phyloP scores from a whole-genome alignment of 345 rosid genomes.

The Anastatica hierochuntica region DNA sequence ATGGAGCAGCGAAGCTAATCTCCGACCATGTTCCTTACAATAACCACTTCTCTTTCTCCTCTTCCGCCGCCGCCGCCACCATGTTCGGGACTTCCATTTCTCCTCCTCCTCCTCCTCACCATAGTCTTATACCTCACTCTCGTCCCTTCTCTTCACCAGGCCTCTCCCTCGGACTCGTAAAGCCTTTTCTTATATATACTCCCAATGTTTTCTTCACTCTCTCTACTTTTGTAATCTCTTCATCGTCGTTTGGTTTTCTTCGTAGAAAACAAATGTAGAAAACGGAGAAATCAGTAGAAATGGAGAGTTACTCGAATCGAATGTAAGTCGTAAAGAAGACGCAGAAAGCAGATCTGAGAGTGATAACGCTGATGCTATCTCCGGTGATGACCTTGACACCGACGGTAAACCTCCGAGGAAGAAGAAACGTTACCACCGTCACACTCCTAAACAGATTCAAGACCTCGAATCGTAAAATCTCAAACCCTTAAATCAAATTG shows the following conservation, averaged over 20 bases:
- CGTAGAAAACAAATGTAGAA: slow-evolving; percentile 32
- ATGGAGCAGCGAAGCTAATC: too few relatives aligned
- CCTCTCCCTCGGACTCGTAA: slow-evolving; percentile 40
- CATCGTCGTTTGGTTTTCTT: background rate
- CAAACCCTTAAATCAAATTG: too few relatives aligned
- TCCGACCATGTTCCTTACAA: slow-evolving; percentile 24
- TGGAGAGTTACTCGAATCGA: slow-evolving; percentile 26
- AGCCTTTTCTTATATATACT: background rate
- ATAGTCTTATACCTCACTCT: background rate
- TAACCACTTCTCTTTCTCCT: slow-evolving; percentile 17
- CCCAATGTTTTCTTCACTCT: background rate
- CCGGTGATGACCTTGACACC: slow-evolving; percentile 75
- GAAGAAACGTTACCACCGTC: slow-evolving; percentile 95
- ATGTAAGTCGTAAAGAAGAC: slow-evolving; percentile 31
- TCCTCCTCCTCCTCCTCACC: slow-evolving; percentile 27
- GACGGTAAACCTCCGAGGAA: slow-evolving; percentile 59
- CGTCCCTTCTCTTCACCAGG: slow-evolving; percentile 26
- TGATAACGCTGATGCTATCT: slow-evolving; percentile 73
- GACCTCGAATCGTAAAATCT: slow-evolving; percentile 78
- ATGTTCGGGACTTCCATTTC: too few relatives aligned
- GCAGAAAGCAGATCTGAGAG: slow-evolving; percentile 90
- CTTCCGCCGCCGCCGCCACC: background rate
- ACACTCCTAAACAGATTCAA: slow-evolving; percentile 96
- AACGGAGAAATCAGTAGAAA: slow-evolving; percentile 19
- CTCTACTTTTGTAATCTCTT: background rate